A percentile compares a stretch with the other conserved stretches of the same genome.
Evolutionary conservation across 2,329 filamentous ascomycete species (phyloP).

Genomic region (Aureobasidium namibiae): DNA sequence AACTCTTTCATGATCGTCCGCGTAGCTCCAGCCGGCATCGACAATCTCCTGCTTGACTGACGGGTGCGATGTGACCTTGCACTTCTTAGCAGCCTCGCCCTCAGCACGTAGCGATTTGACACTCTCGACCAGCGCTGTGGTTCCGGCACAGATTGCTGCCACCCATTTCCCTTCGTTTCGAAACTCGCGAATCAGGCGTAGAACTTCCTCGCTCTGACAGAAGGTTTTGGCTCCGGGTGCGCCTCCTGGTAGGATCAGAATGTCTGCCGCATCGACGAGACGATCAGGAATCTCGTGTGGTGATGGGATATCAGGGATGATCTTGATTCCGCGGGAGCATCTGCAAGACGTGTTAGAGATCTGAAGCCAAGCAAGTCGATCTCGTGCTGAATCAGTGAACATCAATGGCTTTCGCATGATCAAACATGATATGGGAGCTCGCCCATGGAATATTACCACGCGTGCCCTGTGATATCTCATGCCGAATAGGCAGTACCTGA

Average conservation of each 20-base stretch:
- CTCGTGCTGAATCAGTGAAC: background rate
- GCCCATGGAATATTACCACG: background rate
- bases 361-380: background rate
- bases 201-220: conserved; percentile 19
- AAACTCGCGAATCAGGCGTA: conserved; percentile 26
- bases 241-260: conserved; percentile 32
- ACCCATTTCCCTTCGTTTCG: conserved; percentile 25
- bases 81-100: conserved; percentile 17
- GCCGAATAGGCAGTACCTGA: too few relatives aligned
- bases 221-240: conserved; percentile 30
- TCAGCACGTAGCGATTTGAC: conserved; percentile 11
- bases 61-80: conserved; percentile 28
- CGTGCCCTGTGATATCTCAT: background rate
- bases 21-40: conserved; percentile 28
- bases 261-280: conserved; percentile 22
- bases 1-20: conserved; percentile 29
- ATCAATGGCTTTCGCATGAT: background rate
- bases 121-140: conserved; percentile 29
- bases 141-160: conserved; percentile 31
- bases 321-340: conserved; percentile 30
- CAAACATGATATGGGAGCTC: background rate
- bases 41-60: conserved; percentile 28
- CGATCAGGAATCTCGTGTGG: conserved; percentile 17
- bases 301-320: conserved; percentile 27
- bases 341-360: conserved; percentile 15